phyloP scores from a whole-genome alignment of 129 eudicot genomes.

The Lonicera japonica region DNA sequence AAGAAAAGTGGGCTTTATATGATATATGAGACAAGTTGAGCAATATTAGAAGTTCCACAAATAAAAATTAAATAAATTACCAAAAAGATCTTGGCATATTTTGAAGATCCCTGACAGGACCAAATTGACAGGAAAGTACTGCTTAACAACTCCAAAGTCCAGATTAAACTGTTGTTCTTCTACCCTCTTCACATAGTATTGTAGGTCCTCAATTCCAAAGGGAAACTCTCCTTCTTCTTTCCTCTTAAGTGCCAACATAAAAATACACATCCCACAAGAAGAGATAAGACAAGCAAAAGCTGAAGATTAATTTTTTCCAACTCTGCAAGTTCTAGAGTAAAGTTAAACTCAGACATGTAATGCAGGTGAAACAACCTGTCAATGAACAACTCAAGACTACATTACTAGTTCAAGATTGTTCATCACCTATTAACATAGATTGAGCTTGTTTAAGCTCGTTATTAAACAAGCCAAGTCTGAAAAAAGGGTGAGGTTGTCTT shows the following conservation, averaged over 20 bases:
- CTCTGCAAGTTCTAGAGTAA: conserved; percentile 34
- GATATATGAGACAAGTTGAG: conserved; percentile 12
- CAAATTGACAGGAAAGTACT: conserved; percentile 74
- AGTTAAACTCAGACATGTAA: too few relatives aligned
- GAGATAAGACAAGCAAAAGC: not conserved
- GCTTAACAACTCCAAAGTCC: conserved; percentile 80
- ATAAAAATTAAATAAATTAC: conserved; percentile 30
- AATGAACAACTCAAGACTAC: not conserved
- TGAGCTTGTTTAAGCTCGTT: not conserved
- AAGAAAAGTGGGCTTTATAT: conserved; percentile 11
- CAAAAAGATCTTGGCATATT: conserved; percentile 87
- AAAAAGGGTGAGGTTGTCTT: not conserved
- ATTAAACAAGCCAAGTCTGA: not conserved
- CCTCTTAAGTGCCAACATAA: conserved; percentile 39
- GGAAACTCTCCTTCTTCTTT: conserved; percentile 83
- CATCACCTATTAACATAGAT: not conserved
- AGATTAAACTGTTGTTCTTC: conserved; percentile 64
- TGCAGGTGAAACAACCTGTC: not conserved
- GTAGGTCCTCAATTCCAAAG: conserved; percentile 83
- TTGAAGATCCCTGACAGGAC: conserved; percentile 85
- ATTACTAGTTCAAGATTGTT: not conserved
- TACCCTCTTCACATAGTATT: conserved; percentile 64
- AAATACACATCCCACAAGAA: not conserved
- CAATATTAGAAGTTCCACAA: conserved; percentile 2
- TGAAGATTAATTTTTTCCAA: conserved; percentile 29